Conservation (phyloP, 2,329 filamentous ascomycete species). For the Onygena corvina region DNA sequence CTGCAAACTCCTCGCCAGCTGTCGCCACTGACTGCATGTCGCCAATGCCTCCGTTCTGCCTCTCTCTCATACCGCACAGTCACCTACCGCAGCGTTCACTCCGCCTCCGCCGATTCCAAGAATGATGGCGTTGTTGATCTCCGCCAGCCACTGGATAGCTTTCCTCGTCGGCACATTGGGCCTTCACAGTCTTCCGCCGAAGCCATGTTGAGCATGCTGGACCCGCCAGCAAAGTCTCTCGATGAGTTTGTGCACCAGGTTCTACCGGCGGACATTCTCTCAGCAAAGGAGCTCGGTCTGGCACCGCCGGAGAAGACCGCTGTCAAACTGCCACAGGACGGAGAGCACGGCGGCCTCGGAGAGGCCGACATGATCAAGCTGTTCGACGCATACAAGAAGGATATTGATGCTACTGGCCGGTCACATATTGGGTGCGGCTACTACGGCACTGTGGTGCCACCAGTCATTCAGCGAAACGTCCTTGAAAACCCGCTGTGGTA, state of each 20-base stretch:
- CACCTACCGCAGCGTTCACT: constrained; percentile 51
- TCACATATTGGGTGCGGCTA: constrained; percentile 78
- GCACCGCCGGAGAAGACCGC: constrained; percentile 33
- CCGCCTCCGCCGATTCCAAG: constrained; percentile 69
- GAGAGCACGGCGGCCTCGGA: constrained; percentile 36
- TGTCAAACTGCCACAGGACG: constrained; percentile 31
- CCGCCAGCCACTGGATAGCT: constrained; percentile 45
- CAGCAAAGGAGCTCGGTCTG: constrained; percentile 50
- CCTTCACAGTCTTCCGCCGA: constrained; percentile 57
- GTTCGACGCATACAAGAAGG: constrained; percentile 32
- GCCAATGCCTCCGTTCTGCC: constrained; percentile 23
- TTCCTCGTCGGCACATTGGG: constrained; percentile 76
- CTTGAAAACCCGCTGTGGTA: constrained; percentile 94
- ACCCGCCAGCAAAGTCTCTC: constrained; percentile 58
- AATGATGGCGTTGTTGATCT: constrained; percentile 28
- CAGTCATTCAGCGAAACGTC: constrained; percentile 85
- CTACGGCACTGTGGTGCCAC: constrained; percentile 71
- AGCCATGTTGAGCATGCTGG: constrained; percentile 68
- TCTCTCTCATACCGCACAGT: constrained; percentile 13
- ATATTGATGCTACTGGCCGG: constrained; percentile 51
- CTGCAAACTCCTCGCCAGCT: constrained; percentile 13
- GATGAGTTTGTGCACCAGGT: constrained; percentile 80
- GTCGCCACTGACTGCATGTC: constrained; percentile 23
- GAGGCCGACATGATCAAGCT: constrained; percentile 34
- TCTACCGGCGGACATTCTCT: constrained; percentile 66